Evolutionary conservation across 177 flowering plant genomes (phyloP).

Genomic region (Vitis hybrid): DNA sequence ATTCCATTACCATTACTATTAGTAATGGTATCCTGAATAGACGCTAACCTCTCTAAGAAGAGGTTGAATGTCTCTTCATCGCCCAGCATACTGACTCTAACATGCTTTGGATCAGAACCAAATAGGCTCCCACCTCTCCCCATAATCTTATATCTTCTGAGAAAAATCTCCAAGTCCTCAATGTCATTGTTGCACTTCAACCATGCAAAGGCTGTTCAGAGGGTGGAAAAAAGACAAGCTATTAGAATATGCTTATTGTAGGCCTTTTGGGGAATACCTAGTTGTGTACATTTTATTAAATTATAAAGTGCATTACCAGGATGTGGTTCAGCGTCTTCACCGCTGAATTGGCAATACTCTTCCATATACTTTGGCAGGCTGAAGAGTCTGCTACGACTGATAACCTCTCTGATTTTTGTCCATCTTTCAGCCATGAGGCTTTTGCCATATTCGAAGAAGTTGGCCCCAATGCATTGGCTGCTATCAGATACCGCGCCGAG

Average conservation of each 20-base stretch:
- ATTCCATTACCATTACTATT: background rate
- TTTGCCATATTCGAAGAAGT: constrained; percentile 39
- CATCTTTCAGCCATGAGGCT: constrained; percentile 45
- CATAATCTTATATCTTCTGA: constrained; percentile 44
- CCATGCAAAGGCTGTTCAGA: constrained; percentile 77
- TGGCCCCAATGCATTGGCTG: constrained; percentile 16
- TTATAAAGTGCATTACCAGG: constrained; percentile 41
- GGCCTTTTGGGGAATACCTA: no score
- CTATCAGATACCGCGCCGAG: constrained; percentile 33
- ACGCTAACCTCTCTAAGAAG: constrained; percentile 48
- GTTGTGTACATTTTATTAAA: no score
- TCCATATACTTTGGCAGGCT: constrained; percentile 33
- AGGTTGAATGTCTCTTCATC: constrained; percentile 49
- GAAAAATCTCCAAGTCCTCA: constrained; percentile 44
- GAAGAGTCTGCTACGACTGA: constrained; percentile 26
- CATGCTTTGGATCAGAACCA: constrained; percentile 47
- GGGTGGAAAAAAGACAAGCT: constrained; percentile 3
- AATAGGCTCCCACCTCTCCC: constrained; percentile 59
- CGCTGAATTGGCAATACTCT: constrained; percentile 41
- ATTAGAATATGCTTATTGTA: background rate
- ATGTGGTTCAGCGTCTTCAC: constrained; percentile 20
- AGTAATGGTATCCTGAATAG: constrained; percentile 4
- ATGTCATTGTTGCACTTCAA: constrained; percentile 39
- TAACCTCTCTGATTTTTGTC: constrained; percentile 35
- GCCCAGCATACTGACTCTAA: constrained; percentile 72